Conservation (phyloP, 768 basidiomycete genomes). For the Leucocoprinus leucothites region DNA sequence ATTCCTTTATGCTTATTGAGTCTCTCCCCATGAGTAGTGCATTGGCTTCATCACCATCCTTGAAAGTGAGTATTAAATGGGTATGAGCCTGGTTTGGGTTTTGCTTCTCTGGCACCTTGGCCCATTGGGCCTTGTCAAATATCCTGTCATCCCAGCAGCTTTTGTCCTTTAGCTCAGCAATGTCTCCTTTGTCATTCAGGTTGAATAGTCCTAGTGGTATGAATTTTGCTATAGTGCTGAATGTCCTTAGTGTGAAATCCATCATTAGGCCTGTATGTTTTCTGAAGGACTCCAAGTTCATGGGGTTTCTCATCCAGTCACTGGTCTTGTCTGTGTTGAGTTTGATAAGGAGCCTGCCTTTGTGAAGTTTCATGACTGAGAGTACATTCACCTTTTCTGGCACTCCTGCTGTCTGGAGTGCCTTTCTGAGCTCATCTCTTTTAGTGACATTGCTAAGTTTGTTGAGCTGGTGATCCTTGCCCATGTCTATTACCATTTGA, state of each 20-base stretch:
- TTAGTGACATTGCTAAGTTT: neutral
- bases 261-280: neutral
- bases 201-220: neutral
- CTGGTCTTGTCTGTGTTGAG: neutral
- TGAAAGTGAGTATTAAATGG: neutral
- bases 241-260: neutral
- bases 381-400: neutral
- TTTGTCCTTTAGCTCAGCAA: neutral
- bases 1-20: neutral
- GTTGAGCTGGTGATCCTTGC: neutral
- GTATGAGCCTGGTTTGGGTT: neutral
- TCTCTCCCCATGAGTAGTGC: neutral
- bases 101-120: neutral
- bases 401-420: neutral
- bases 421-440: neutral
- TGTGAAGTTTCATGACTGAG: neutral
- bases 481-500: neutral
- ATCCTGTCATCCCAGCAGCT: neutral
- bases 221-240: neutral
- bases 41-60: neutral
- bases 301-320: neutral
- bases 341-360: neutral
- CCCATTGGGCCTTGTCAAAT: neutral
- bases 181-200: neutral
- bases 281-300: neutral